Base-by-base conservation (phyloP, 345 rosid species). In the Gossypium ekmanianum region DNA sequence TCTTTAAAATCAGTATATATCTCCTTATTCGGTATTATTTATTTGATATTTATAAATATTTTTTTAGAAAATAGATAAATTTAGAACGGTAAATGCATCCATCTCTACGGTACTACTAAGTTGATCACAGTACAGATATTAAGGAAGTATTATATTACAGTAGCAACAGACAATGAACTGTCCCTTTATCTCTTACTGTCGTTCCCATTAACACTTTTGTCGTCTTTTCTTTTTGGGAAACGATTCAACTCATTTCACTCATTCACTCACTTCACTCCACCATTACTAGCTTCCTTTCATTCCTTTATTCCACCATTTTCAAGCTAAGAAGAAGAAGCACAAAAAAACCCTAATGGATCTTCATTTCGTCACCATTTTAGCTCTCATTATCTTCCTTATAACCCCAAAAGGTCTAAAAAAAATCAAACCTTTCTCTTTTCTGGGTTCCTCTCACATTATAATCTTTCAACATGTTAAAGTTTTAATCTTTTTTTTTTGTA, bases 361-460 rank as follows among this genome's bases (percentile, higher is more conserved):
- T 72, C 66, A 72, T 39, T 68, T 47, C 56, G 2, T 72, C 44
- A 7, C 22, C 66, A 68, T 75, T 18, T 43, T 17, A 14, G 24
- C 71, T 56, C 74, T 76, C 85, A 18, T 77, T 12, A 65, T 80
- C 64, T 79, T 85, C 2, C 75, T 85, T 18, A 16, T 83, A 12
- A 68, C 77, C 54, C 78, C 81, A 55, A 69, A 56, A 77, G 88
- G 88, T 85, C 68, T 41, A 69, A 76, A 26, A 45, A 61, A 57
- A 57, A 22, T 0, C 62, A 10, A 45, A 9, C 7, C 45, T 61
- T 48, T 17, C 50, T 59, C 9, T 41, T 4, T 74, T 11, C 12
- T 64, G 18, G 78, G 48, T 54, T 74, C 52, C 48, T 11, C 17
- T 62, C 16, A 9, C 39, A 57, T 57, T 12, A 4, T 47, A 17